These are phyloP conservation scores for Neonothopanus nambi DNA, from an alignment of 1,284 basidiomycete genomes.

Conservation along the genomic window DNA sequence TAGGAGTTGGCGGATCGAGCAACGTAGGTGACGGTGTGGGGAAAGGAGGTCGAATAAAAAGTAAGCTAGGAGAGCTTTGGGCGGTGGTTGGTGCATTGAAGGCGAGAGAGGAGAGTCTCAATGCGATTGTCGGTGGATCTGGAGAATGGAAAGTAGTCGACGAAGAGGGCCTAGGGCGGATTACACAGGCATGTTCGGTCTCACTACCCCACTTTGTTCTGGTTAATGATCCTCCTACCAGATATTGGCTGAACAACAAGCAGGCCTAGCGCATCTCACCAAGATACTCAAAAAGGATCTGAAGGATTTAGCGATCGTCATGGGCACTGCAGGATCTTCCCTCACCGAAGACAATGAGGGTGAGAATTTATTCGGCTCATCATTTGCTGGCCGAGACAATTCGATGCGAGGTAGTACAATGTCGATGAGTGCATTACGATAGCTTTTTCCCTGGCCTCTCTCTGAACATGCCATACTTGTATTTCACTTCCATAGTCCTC, in stretches of 20 bases:
- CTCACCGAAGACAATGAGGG: slow-evolving; percentile 24
- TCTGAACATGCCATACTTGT: not conserved
- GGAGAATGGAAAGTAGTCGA: slow-evolving; percentile 84
- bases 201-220: slow-evolving; percentile 2
- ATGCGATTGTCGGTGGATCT: slow-evolving; percentile 37
- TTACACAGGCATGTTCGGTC: slow-evolving; percentile 54
- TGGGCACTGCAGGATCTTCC: slow-evolving; percentile 38
- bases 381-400: not conserved
- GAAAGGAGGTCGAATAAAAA: slow-evolving; percentile 65
- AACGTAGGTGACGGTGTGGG: slow-evolving; percentile 66
- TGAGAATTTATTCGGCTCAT: slow-evolving; percentile 4
- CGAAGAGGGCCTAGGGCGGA: slow-evolving; percentile 76
- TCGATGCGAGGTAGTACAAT: slow-evolving; percentile 6
- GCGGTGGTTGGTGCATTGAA: slow-evolving; percentile 79
- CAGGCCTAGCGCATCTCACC: slow-evolving; percentile 77
- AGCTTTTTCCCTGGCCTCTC: not conserved
- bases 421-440: slow-evolving; percentile 1
- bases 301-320: slow-evolving; percentile 73
- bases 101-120: slow-evolving; percentile 58
- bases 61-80: slow-evolving; percentile 84
- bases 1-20: slow-evolving; percentile 11
- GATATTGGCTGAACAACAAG: slow-evolving; percentile 81
- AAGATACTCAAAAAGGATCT: slow-evolving; percentile 68
- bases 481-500: not conserved
- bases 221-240: slow-evolving; percentile 30